A percentile compares a stretch with the other conserved stretches of the same genome.
These are phyloP conservation scores for Discostella stelligera DNA, from an alignment of 352 stramenopile species.

Conservation along the genomic window DNA sequence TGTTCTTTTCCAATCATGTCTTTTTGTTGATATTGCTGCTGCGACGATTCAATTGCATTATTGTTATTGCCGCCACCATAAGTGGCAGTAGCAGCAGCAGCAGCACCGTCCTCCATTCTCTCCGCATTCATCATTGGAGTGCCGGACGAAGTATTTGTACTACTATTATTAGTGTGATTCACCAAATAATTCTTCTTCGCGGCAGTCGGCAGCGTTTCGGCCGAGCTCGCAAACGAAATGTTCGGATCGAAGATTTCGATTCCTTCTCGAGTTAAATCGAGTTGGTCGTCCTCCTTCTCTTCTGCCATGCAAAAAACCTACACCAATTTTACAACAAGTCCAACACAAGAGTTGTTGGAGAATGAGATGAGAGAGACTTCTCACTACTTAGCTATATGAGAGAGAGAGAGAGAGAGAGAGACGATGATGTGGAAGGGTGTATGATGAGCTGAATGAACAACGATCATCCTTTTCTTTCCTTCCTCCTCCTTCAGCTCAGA, in stretches of 20 bases:
- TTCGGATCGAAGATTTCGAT: neutral
- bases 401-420: too few species aligned
- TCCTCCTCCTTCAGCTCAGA: too few species aligned
- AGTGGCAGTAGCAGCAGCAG: neutral
- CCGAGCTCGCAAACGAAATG: neutral
- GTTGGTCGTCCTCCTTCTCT: neutral
- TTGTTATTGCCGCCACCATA: neutral
- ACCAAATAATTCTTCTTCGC: neutral
- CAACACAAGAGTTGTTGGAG: too few species aligned
- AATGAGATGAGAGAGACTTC: too few species aligned
- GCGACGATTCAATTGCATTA: neutral
- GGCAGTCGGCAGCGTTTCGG: neutral
- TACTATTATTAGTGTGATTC: neutral
- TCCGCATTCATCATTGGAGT: neutral
- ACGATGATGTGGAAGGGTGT: too few species aligned
- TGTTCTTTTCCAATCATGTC: neutral
- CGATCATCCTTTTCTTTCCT: too few species aligned
- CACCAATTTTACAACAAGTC: too few species aligned
- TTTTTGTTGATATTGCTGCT: neutral
- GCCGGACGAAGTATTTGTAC: too few species aligned
- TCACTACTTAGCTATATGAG: too few species aligned
- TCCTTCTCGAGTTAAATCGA: neutral
- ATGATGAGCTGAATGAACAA: too few species aligned
- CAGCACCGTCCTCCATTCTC: neutral
- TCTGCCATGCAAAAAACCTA: too few species aligned